Base-by-base conservation (phyloP, 2,329 filamentous ascomycete species). In the Fusarium sp. region DNA sequence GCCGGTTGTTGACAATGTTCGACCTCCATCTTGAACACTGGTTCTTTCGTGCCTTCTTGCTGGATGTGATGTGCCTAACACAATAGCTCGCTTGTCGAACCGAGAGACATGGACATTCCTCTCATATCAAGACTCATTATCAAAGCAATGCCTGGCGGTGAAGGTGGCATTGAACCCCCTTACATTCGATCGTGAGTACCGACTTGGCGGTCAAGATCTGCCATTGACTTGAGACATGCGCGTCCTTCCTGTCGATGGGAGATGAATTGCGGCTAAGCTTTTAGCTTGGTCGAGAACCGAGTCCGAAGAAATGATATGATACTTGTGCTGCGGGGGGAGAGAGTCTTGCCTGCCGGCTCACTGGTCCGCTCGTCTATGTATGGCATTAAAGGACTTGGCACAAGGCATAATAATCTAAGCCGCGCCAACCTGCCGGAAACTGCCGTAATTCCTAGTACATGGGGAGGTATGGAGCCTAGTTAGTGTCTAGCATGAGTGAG, bases 201-300 rank as follows among this genome's bases (percentile, higher is more conserved):
- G 9, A 49, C 44, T 11, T 51, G 16, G 49, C 29, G 31, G 29
- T 53, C 50, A 34, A 53, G 50, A 51, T 51, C 27, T 31, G 16
- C 36, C 36, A 49, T 16, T 29, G 44, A 29, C n/a, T 51, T 13
- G 13, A 20, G 31, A 36, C 31, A 25, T 25, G 18, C 50, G 20
- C 50, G 20, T 56, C 34, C 20, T 40, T 38, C n/a, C 20, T 38
- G 36, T 16, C 18, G 23, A 20, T 31, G 20, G 40, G 58, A 58
- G 50, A 58, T 53, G 29, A 46, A 14, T 44, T 20, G 25, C 58
- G 46, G 46, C 36, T 44, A 68, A 60, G 62, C 64, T 50, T 49
- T 40, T 63, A 34, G 38, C 42, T 20, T 44, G 61, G 36, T 36
- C 46, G 40, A 55, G 25, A 31, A 42, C 34, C 53, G 53, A 56